Base-by-base conservation (phyloP, 2,329 filamentous ascomycete species). In the Aspergillus pseudonomiae region DNA sequence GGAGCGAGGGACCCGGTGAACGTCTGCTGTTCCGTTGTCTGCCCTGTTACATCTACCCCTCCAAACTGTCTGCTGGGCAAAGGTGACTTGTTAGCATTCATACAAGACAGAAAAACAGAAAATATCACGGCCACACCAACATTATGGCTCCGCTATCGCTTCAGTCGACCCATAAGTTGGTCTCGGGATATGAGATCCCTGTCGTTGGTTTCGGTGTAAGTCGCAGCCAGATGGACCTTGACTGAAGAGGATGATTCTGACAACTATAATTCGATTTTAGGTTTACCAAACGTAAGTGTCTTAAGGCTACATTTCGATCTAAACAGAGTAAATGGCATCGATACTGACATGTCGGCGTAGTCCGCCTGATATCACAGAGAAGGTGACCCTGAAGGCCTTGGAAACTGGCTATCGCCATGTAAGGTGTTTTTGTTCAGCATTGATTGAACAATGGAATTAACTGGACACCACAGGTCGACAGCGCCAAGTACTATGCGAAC, bases 331-430 rank as follows among this genome's bases (percentile, higher is more conserved):
- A 14, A 21, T 5, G 9, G 39, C 12, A 41, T 6, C 50, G 26
- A 57, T 28, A 39, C 55, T 62, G 46, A 62, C 60, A 19, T 32
- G 7, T 5, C 10, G 26, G 28, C 32, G 50, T 45, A 86, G 84
- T 6, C 87, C 88, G 14, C 80, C 85, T 26, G 81, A 83, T 63
- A 75, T 85, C 6, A 83, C 85, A n/a, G 84, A 87, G 69, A 81
- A 83, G 32, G 85, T 89, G 1, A 85, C 86, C 9, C 67, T 81
- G 14, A 86, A 89, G 65, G 84, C 86, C 0, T 78, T 88, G 63
- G 78, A 84, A 66, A 74, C 77, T 16, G 86, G 86, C 55, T 88
- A 88, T 70, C 80, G 84, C 64, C 86, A 89, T 78, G 83, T 85
- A 74, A 61, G 77, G 46, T n/a, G 24, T 26, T 34, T 57, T 46